Evolutionary conservation across 495 filamentous ascomycete species (phyloP).

Genomic region (Lasiosphaeria hispida): DNA sequence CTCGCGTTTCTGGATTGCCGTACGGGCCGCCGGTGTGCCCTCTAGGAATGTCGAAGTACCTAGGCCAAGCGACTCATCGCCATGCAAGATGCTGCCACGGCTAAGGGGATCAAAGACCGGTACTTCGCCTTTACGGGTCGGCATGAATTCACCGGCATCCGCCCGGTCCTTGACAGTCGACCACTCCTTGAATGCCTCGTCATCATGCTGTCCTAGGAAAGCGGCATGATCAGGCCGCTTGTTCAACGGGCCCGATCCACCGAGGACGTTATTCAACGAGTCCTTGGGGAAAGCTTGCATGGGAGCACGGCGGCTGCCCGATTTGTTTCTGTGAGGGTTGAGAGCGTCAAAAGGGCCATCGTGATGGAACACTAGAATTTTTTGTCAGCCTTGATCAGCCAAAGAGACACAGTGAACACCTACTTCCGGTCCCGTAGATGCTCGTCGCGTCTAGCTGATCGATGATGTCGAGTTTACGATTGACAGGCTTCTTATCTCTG

Average conservation of each 20-base stretch:
- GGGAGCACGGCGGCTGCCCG: constrained; percentile 76
- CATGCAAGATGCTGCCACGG: constrained; percentile 69
- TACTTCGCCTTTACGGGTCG: constrained; percentile 35
- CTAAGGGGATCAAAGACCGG: constrained; percentile 50
- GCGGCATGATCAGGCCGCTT: constrained; percentile 76
- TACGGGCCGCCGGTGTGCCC: constrained; percentile 81
- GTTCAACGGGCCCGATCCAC: constrained; percentile 82
- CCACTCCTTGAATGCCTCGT: constrained; percentile 86
- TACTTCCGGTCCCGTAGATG: constrained; percentile 92
- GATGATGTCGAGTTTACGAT: constrained; percentile 81
- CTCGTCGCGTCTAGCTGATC: constrained; percentile 97
- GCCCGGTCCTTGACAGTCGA: constrained; percentile 32
- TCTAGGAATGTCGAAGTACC: constrained; percentile 96
- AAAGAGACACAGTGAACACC: constrained; percentile 37
- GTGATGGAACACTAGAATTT: constrained; percentile 88
- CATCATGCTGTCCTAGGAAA: constrained; percentile 72
- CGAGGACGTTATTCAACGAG: constrained; percentile 87
- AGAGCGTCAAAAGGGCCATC: constrained; percentile 98
- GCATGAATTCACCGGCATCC: not conserved
- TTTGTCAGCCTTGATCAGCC: constrained; percentile 15
- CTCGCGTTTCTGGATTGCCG: constrained; percentile 76
- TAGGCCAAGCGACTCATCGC: constrained; percentile 77
- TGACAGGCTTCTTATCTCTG: constrained; percentile 55
- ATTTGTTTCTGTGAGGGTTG: constrained; percentile 91
- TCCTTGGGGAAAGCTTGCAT: constrained; percentile 96